Percentiles rank a stretch among this genome's conserved stretches.
phyloP scores from a whole-genome alignment of 106 monocot species.

The Allium fistulosum region DNA sequence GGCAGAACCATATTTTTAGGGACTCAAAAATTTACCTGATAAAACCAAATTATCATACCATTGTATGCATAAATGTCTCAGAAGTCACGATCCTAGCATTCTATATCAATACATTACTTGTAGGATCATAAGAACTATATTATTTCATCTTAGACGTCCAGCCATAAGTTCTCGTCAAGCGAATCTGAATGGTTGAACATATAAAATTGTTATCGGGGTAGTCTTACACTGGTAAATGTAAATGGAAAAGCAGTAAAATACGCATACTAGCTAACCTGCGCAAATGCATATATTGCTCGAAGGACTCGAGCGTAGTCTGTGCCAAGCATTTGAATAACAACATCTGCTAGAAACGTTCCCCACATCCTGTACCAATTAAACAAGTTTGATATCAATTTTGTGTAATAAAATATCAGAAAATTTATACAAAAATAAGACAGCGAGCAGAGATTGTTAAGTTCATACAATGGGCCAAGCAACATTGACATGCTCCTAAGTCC shows the following conservation, averaged over 20 bases:
- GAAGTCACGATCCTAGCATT: too few relatives aligned
- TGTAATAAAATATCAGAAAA: not conserved
- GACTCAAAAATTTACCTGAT: too few relatives aligned
- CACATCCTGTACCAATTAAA: slow-evolving; percentile 54
- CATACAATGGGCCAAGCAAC: slow-evolving; percentile 87
- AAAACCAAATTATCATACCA: too few relatives aligned
- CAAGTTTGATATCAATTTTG: slow-evolving; percentile 1
- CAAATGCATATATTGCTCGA: slow-evolving; percentile 90
- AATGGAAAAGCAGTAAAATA: too few relatives aligned
- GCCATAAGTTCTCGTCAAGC: slow-evolving; percentile 52
- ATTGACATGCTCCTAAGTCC: slow-evolving; percentile 76
- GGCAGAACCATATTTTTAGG: too few relatives aligned
- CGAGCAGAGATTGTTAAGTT: not conserved
- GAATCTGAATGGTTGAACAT: slow-evolving; percentile 35
- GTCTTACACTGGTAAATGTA: not conserved
- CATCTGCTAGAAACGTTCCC: slow-evolving; percentile 86
- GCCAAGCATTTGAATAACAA: slow-evolving; percentile 91
- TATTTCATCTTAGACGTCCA: slow-evolving; percentile 25
- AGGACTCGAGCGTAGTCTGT: slow-evolving; percentile 95
- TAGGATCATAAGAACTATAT: not conserved
- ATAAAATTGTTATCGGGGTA: not conserved
- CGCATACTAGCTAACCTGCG: slow-evolving; percentile 35
- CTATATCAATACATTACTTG: too few relatives aligned
- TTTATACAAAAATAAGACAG: not conserved
- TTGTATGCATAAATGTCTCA: too few relatives aligned